Evolutionary conservation across 805 yeast species (phyloP), one percentile per base, ranked within the genome.

Genomic region (Yarrowia sp.): DNA sequence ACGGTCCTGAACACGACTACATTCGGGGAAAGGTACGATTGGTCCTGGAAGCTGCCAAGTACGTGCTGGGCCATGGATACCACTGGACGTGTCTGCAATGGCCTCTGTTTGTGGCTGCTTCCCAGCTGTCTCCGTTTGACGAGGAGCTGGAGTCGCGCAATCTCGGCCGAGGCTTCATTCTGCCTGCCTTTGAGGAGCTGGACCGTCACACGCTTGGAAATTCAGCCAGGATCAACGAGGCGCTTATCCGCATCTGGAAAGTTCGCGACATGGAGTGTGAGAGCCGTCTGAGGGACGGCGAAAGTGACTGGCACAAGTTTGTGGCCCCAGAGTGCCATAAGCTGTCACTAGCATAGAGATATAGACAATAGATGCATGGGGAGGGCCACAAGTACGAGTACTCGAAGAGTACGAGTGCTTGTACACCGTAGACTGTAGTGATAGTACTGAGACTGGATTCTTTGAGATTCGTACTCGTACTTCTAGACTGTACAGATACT

Each of bases 311-410:
- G 61, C 63, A 56, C 15, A 56, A 55, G 48, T 56, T 41, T 19
- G 63, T 56, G 12, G 63, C 63, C 11, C 63, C 63, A n/a, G 63
- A 56, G 42, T 56, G 63, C 16, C 63, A 56, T 15, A 56, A 56
- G 63, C 48, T 56, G 48, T 56, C 63, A 10, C 19, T 56, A 42
- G 63, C 63, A 42, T 56, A 19, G 22, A n/a, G 38, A 35, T 8
- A 49, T 8, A 19, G 40, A 49, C 10, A n/a, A 50, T 50, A 50
- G 56, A 50, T 50, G 56, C 56, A 50, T 50, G 32, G 7, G 32
- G 32, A 26, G 36, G 26, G 32, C 55, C 38, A n/a, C n/a, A n/a
- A 36, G 10, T 2, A 36, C 38, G 19, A 19, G 19, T 1, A 19
- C 19, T 19, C 19, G 19, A 19, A 19, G 19, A 19, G 19, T 19